Percentiles rank a stretch among this genome's conserved stretches.
Evolutionary conservation across 1,284 basidiomycete genomes (phyloP).

Genomic region (Rhizoctonia solani): DNA sequence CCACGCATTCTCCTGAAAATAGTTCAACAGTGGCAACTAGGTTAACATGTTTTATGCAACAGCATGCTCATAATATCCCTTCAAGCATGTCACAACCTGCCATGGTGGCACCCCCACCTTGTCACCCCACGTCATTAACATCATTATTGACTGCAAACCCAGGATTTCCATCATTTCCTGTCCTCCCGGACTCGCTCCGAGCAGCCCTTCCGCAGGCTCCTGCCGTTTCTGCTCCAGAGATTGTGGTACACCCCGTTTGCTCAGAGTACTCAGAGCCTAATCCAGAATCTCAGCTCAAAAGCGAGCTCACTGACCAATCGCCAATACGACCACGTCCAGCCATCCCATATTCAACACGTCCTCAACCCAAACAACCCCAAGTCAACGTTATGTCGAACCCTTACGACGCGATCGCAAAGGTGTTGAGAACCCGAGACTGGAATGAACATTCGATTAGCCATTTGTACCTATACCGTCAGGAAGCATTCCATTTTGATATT

Average conservation of each 20-base stretch:
- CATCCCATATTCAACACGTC: slow-evolving; percentile 23
- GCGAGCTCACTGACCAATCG: background rate
- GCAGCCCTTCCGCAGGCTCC: slow-evolving; percentile 1
- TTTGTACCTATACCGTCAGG: slow-evolving; percentile 20
- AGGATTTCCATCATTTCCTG: background rate
- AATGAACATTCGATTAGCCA: background rate
- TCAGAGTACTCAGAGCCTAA: background rate
- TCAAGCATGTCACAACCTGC: background rate
- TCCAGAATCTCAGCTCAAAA: background rate
- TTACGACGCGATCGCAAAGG: slow-evolving; percentile 18
- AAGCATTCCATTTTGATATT: too few relatives aligned
- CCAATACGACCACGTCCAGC: background rate
- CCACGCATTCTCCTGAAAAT: too few relatives aligned
- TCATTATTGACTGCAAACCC: background rate
- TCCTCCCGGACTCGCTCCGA: slow-evolving; percentile 5
- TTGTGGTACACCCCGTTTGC: too few relatives aligned
- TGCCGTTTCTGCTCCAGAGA: background rate
- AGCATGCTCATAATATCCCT: background rate
- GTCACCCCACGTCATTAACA: background rate
- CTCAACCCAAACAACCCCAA: background rate
- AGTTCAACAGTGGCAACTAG: too few relatives aligned
- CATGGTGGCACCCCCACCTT: background rate
- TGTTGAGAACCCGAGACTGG: background rate
- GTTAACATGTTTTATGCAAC: background rate
- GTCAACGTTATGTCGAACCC: slow-evolving; percentile 1